Base-by-base conservation (phyloP, 768 basidiomycete species). In the Tulasnella sp. region DNA sequence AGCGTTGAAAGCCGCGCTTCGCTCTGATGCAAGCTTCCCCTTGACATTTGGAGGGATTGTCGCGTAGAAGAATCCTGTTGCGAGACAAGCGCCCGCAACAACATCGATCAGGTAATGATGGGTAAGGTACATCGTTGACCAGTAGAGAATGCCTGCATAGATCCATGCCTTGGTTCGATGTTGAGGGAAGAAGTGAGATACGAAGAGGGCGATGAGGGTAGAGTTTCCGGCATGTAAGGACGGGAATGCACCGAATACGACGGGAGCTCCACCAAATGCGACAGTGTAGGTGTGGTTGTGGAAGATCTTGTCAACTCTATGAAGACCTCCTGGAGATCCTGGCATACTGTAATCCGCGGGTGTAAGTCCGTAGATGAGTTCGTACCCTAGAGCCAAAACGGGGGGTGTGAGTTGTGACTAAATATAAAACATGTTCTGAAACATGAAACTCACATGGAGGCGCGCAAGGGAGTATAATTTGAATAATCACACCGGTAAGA, bases 81-180 rank as follows among this genome's bases (percentile, higher is more conserved):
- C 83, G 56, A 99, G 75, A 62, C 91, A 93, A 0, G 84, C 87
- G 12, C 95, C 95, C 8, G 81, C 86, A 43, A 90, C 87, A 62
- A 96, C 87, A 62, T 99, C 95, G 67, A 99, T 91, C 62, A 99
- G 83, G 71, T 98, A 98, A 69, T 98, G 93, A 66, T 95, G 90
- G 3, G 87, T 88, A 60, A 93, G 82, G 70, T 93, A 96, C 93
- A 98, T 98, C 20, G 93, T 96, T 8, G 87, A 81, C 95, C 95
- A 99, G 65, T 93, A 98, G 3, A 99, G 75, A 15, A 87, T 68
- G 5, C 76, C 79, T 2, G 79, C 81, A 66, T 98, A 99, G 1
- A 67, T 70, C 87, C 90, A 96, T 20, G 79, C 78, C 57, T 73
- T 80, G 2, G 68, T 69, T 1, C 76, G 70, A 28, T 72, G 72